Base-by-base conservation (phyloP, 2,329 filamentous ascomycete genomes). In the Escovopsis sp. region DNA sequence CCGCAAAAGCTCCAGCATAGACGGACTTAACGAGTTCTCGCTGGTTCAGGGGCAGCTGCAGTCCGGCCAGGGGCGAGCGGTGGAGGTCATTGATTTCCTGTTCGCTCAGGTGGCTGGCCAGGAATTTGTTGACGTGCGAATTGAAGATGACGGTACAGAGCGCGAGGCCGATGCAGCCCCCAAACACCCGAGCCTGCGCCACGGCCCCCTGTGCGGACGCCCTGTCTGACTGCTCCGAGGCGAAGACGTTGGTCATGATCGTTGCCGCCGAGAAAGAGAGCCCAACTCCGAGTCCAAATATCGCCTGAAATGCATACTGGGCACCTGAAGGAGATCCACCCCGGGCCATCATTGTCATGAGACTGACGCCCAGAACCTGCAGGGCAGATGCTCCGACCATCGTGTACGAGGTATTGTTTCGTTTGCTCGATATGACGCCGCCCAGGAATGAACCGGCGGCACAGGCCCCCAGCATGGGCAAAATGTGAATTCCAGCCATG, bases 101-200 rank as follows among this genome's bases (percentile, higher is more conserved):
- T 4, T 53, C 41, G 10, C 58, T 59, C 42, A 71, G 51, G 27
- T 55, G 48, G 24, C 48, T 47, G 11, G 55, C 50, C 10, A 73
- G 56, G 31, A 61, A 53, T 25, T 49, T 47, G 36, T 65, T 59
- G 35, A 66, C 60, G 41, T 62, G 60, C 29, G 55, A 49, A 50
- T 74, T 74, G 54, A 76, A 71, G 10, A 79, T 63, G 12, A 76
- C 67, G n/a, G 71, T 76, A 47, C 74, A 75, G 20, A 70, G 54
- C 0, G 74, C 69, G 35, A 79, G 62, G 1, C 75, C 76, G 25
- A 79, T 62, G 32, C 71, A 71, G 3, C 76, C 75, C 1, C 76
- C 76, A 2, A 79, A 57, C 0, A 79, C 70, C 12, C 76, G 67
- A 2, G 71, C 67, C 54, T 80, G 75, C 1, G 75, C 71, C 9